Evolutionary conservation across 2,329 filamentous ascomycete species (phyloP).

Genomic region (Trichophyton schoenleinii): DNA sequence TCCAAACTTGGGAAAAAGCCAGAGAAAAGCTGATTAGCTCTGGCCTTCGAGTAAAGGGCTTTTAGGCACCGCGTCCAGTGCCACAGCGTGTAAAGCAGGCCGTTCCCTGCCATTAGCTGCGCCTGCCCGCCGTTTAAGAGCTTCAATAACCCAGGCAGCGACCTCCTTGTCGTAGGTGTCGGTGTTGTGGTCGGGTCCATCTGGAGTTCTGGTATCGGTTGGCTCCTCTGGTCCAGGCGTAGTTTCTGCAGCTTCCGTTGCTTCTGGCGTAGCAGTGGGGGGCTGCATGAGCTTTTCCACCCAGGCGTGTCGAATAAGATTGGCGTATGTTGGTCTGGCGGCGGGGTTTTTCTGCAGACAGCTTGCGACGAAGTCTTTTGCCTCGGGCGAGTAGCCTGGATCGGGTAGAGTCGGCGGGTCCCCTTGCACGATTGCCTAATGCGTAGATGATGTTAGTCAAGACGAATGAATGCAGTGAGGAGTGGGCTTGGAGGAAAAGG

Average conservation of each 20-base stretch:
- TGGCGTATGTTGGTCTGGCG: constrained; percentile 84
- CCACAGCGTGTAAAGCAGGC: constrained; percentile 78
- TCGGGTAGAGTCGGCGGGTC: constrained; percentile 80
- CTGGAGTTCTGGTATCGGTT: constrained; percentile 46
- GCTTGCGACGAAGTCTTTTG: constrained; percentile 73
- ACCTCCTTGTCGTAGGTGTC: constrained; percentile 65
- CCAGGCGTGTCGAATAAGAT: constrained; percentile 84
- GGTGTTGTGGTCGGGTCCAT: constrained; percentile 29
- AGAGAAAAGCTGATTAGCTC: background rate
- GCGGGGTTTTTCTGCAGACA: constrained; percentile 90
- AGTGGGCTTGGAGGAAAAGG: background rate
- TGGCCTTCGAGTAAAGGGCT: constrained; percentile 17
- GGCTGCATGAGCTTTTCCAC: constrained; percentile 63
- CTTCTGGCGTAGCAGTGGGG: constrained; percentile 25
- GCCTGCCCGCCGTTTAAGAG: constrained; percentile 54
- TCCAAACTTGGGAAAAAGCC: no score
- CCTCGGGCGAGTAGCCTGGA: constrained; percentile 63
- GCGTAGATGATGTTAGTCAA: constrained; percentile 12
- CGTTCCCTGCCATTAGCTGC: constrained; percentile 45
- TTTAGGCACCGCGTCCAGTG: constrained; percentile 55
- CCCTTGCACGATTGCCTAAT: constrained; percentile 88
- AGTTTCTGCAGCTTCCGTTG: no score
- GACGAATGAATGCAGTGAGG: background rate
- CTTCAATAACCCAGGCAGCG: constrained; percentile 66
- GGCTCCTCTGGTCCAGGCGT: constrained; percentile 30